phyloP scores from a whole-genome alignment of 164 flowering plant species.

The Tetracentron sinense region DNA sequence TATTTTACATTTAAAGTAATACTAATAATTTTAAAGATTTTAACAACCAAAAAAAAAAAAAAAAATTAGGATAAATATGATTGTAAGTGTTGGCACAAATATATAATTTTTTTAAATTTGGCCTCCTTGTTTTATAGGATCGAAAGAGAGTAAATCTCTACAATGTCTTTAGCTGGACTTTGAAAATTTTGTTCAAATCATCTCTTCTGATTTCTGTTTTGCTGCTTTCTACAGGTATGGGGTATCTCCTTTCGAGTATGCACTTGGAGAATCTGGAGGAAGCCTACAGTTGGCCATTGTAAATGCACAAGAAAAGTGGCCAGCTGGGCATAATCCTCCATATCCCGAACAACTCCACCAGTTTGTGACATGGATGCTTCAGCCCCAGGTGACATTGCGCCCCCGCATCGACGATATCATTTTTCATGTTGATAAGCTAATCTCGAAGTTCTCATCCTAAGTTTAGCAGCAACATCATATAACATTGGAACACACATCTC shows the following conservation, averaged over 20 bases:
- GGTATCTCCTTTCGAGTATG: constrained; percentile 89
- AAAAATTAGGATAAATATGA: too few relatives aligned
- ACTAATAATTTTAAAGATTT: too few relatives aligned
- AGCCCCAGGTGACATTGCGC: constrained; percentile 79
- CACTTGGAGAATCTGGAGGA: constrained; percentile 90
- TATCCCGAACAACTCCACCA: constrained; percentile 86
- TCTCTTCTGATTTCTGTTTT: background rate
- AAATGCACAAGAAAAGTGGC: constrained; percentile 91
- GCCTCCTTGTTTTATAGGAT: too few relatives aligned
- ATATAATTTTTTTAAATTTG: too few relatives aligned
- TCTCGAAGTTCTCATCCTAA: constrained; percentile 50
- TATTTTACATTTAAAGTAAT: too few relatives aligned
- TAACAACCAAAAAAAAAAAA: too few relatives aligned
- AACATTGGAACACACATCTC: background rate
- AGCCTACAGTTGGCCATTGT: constrained; percentile 88
- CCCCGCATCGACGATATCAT: constrained; percentile 83
- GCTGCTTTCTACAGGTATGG: constrained; percentile 62
- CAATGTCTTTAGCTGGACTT: background rate
- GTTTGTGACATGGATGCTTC: constrained; percentile 96
- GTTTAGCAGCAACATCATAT: background rate
- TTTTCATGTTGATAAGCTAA: constrained; percentile 84
- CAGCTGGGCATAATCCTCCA: constrained; percentile 74
- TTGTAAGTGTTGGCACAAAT: too few relatives aligned
- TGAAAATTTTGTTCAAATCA: background rate
- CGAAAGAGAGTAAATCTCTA: background rate